Evolutionary conservation across 1,284 basidiomycete genomes (phyloP).

Genomic region (Ustilago trichophora): DNA sequence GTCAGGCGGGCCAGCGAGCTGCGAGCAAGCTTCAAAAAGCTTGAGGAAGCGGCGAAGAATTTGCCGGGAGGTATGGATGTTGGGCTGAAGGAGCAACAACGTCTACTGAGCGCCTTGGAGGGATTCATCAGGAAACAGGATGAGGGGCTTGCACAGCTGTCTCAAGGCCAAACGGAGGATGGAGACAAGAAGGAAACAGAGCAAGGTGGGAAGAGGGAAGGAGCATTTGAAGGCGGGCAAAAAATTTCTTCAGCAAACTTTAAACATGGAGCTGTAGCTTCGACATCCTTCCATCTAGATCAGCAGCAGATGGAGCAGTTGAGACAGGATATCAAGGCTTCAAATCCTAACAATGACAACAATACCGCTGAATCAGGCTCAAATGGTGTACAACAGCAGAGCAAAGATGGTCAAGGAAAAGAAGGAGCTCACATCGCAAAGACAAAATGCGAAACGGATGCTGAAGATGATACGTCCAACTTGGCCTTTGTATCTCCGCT

Average conservation of each 20-base stretch:
- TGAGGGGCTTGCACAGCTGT: background rate
- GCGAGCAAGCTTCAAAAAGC: constrained; percentile 2
- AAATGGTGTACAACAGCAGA: no score
- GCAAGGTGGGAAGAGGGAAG: background rate
- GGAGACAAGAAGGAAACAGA: no score
- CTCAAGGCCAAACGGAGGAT: background rate
- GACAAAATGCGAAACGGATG: no score
- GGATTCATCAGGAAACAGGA: constrained; percentile 8
- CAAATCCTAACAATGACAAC: background rate
- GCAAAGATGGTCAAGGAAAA: no score
- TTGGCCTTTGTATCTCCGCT: constrained; percentile 55
- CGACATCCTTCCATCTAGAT: constrained; percentile 21
- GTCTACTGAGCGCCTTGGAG: constrained; percentile 10
- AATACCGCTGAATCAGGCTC: no score
- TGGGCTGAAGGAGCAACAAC: constrained; percentile 15
- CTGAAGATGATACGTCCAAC: constrained; percentile 38
- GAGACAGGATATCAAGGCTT: constrained; percentile 16
- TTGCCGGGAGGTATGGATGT: constrained; percentile 29
- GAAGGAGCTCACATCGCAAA: no score
- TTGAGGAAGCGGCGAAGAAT: constrained; percentile 17
- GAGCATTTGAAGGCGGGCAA: background rate
- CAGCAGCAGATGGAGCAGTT: constrained; percentile 27
- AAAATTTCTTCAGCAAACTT: constrained; percentile 1
- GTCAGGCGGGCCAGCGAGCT: constrained; percentile 20
- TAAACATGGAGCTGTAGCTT: constrained; percentile 18